Conservation (phyloP, 768 basidiomycete genomes). For the Termitomyces eurrhizus region DNA sequence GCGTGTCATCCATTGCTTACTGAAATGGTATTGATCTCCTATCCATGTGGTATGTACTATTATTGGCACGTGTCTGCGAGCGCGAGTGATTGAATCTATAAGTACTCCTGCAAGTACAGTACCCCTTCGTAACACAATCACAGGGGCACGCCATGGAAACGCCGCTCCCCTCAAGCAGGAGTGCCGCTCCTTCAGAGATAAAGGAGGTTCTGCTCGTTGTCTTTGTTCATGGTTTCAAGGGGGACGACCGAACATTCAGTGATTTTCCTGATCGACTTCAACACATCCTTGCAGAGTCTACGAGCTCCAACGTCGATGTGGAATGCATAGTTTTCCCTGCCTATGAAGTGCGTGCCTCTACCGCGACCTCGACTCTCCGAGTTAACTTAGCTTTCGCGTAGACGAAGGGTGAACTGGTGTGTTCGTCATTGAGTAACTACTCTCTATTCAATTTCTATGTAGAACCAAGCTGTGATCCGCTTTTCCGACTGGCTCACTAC, state of each 20-base stretch:
- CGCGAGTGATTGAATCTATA: background rate
- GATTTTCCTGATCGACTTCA: conserved; percentile 77
- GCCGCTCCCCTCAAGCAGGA: background rate
- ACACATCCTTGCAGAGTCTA: conserved; percentile 68
- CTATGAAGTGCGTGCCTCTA: conserved; percentile 61
- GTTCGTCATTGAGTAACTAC: conserved; percentile 19
- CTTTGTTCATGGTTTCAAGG: conserved; percentile 77
- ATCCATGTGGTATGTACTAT: background rate
- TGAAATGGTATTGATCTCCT: background rate
- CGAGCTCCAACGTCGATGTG: conserved; percentile 44
- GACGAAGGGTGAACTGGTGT: conserved; percentile 89
- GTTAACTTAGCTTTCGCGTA: conserved; percentile 21
- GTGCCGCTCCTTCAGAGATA: background rate
- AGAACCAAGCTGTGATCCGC: conserved; percentile 78
- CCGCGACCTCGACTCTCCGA: background rate
- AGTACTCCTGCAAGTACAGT: background rate
- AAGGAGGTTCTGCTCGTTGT: conserved; percentile 59
- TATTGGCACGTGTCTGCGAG: background rate
- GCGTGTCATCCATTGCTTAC: background rate
- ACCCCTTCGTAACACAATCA: background rate
- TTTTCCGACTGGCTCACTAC: conserved; percentile 93
- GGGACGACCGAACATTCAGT: conserved; percentile 64
- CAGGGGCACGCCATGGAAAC: background rate
- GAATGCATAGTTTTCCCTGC: conserved; percentile 85
- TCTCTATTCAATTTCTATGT: conserved; percentile 6